Conservation (phyloP, 352 stramenopile genomes). For the Globisporangium viniferum region DNA sequence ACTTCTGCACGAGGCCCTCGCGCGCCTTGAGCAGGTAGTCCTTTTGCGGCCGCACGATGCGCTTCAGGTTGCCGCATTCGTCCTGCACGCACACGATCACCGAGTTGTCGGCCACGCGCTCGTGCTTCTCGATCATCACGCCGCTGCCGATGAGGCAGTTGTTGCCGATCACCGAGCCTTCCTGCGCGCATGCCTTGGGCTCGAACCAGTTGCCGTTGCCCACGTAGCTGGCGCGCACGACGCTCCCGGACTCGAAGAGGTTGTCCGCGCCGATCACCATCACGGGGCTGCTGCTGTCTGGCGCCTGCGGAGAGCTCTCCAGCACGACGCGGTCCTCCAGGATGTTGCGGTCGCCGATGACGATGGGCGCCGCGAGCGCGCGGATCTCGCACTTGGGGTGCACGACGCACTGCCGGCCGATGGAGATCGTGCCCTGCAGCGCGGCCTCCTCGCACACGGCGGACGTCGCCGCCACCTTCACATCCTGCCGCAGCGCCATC, state of each 20-base stretch:
- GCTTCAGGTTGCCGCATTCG: conserved; percentile 21
- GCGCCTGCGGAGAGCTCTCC: conserved; percentile 16
- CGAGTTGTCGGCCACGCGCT: conserved; percentile 66
- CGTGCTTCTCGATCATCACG: conserved; percentile 63
- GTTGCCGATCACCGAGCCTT: conserved; percentile 65
- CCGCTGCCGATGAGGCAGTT: conserved; percentile 82
- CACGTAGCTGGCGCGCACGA: conserved; percentile 51
- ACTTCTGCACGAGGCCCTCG: conserved; percentile 59
- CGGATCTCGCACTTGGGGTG: conserved; percentile 44
- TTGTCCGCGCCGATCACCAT: conserved; percentile 67
- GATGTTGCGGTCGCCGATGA: conserved; percentile 68
- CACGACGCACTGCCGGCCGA: conserved; percentile 43
- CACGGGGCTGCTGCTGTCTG: conserved; percentile 12
- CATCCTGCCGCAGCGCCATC: not conserved
- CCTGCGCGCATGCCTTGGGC: conserved; percentile 44
- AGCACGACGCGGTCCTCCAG: conserved; percentile 63
- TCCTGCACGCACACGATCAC: conserved; percentile 68
- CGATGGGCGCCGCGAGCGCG: conserved; percentile 34
- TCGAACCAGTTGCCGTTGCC: conserved; percentile 80
- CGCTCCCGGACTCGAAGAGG: conserved; percentile 76
- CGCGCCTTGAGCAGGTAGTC: conserved; percentile 62
- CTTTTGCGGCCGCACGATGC: conserved; percentile 57
- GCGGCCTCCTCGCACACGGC: conserved; percentile 52
- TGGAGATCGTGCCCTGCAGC: conserved; percentile 34
- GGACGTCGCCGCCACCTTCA: conserved; percentile 27